A percentile compares a stretch with the other conserved stretches of the same genome.
Conservation (phyloP, 805 yeast species). For the Kluyveromyces dobzhanskii region DNA sequence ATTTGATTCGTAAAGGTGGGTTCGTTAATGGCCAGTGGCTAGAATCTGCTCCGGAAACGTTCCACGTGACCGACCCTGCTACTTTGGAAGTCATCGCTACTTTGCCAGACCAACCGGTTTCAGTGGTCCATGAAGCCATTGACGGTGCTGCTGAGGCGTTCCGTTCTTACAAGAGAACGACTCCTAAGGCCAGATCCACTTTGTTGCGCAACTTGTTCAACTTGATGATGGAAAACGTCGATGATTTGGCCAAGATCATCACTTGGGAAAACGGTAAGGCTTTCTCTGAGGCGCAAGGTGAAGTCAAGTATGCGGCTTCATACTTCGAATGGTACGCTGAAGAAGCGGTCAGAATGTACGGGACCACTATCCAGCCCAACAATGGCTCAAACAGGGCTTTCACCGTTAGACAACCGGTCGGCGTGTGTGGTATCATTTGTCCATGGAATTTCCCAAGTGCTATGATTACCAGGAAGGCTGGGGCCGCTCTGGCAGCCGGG, state of each 20-base stretch:
- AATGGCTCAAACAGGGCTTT: constrained; percentile 43
- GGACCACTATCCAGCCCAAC: constrained; percentile 48
- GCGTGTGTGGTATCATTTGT: constrained; percentile 54
- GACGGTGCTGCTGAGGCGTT: constrained; percentile 41
- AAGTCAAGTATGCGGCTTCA: constrained; percentile 52
- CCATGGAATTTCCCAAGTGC: constrained; percentile 67
- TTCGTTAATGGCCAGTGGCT: constrained; percentile 70
- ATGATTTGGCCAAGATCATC: constrained; percentile 47
- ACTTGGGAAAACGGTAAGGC: constrained; percentile 59
- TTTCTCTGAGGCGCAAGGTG: constrained; percentile 45
- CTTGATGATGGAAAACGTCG: constrained; percentile 45
- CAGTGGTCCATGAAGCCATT: constrained; percentile 50
- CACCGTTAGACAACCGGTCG: constrained; percentile 52
- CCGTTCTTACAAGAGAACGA: constrained; percentile 37
- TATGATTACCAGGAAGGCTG: constrained; percentile 59
- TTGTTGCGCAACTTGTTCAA: constrained; percentile 43
- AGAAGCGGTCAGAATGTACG: constrained; percentile 49
- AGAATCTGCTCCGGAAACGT: constrained; percentile 34
- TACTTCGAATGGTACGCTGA: constrained; percentile 86
- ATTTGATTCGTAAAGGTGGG: constrained; percentile 51
- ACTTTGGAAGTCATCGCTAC: constrained; percentile 46
- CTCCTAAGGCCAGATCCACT: constrained; percentile 41
- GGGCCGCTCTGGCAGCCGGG: constrained; percentile 59
- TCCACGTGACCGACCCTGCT: constrained; percentile 74
- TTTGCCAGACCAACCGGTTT: constrained; percentile 54